These are phyloP conservation scores for Grammothele lineata DNA, from an alignment of 768 basidiomycete genomes.

Conservation along the genomic window DNA sequence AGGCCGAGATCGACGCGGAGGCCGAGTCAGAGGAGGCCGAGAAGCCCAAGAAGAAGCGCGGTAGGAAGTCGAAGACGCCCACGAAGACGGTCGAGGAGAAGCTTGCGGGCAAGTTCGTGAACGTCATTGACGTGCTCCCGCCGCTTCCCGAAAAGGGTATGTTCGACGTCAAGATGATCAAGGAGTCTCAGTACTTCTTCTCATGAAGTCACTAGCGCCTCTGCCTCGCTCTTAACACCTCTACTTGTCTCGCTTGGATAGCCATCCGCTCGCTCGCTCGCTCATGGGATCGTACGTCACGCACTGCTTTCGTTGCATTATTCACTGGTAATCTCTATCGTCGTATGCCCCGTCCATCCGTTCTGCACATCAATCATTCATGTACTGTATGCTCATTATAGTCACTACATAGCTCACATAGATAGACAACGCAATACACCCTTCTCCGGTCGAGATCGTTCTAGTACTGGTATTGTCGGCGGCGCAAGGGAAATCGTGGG, in stretches of 20 bases:
- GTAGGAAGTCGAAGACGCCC: slow-evolving; percentile 9
- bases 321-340: background rate
- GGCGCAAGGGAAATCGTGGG: too few species aligned
- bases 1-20: slow-evolving; percentile 24
- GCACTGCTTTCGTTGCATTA: slow-evolving; percentile 1
- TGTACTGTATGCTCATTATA: slow-evolving; percentile 17
- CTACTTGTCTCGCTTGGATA: background rate
- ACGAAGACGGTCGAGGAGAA: slow-evolving; percentile 4
- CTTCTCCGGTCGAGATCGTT: too few species aligned
- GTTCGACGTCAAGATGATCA: slow-evolving; percentile 82
- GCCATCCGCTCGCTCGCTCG: background rate
- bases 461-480: too few species aligned
- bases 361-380: slow-evolving; percentile 1
- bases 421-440: too few species aligned
- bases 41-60: slow-evolving; percentile 19
- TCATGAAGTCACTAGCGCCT: slow-evolving; percentile 44
- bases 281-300: background rate
- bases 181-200: slow-evolving; percentile 88
- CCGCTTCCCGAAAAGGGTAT: slow-evolving; percentile 79
- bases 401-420: slow-evolving; percentile 8
- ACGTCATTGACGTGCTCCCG: slow-evolving; percentile 71
- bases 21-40: slow-evolving; percentile 13
- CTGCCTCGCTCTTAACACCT: background rate
- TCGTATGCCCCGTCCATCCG: background rate
- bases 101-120: slow-evolving; percentile 54